Evolutionary conservation across 1,284 basidiomycete species (phyloP), one percentile per base, ranked within the genome.

Genomic region (Cutaneotrichosporon arboriforme): DNA sequence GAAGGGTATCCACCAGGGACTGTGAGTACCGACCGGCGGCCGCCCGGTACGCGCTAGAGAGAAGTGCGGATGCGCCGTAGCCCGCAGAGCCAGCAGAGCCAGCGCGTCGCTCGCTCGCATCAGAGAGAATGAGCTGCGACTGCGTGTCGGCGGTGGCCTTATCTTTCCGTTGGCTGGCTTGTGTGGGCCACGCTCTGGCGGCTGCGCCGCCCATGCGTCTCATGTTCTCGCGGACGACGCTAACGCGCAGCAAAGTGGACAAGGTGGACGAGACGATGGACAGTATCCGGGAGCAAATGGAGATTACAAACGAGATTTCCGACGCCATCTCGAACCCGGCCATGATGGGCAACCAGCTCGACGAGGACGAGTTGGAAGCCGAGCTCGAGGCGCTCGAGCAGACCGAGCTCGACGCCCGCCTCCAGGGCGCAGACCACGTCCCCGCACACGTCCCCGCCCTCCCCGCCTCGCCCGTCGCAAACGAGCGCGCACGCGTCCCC

Each of bases 191-290:
- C 26, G 26, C 26, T 5, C 26, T 31, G 7, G 26, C 26, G 26
- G 26, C 26, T 31, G 26, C 26, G 26, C 26, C 26, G 26, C 26
- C 10, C n/a, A 14, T 43, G 41, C 20, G 21, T 15, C n/a, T 8
- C 45, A 49, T 17, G 13, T 37, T 13, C 10, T 31, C 13, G 14
- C 22, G 22, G 13, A 15, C 5, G 17, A 3, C 8, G 22, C 20
- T 49, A 15, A 51, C 48, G 39, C 36, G 18, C 49, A 96, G 93
- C 73, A 86, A 85, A 61, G 84, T 96, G 64, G 86, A 89, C 67
- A 90, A 88, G 75, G 94, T 98, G 55, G 96, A 97, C 70, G 78
- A 83, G 34, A 90, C 87, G 17, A 97, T 99, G 90, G 81, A 87
- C 61, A 80, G 81, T 54, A 90, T 98, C 64, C 82, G 86, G 53